These are phyloP conservation scores for Fusarium luffae DNA, from an alignment of 2,329 filamentous ascomycete species.

Conservation along the genomic window DNA sequence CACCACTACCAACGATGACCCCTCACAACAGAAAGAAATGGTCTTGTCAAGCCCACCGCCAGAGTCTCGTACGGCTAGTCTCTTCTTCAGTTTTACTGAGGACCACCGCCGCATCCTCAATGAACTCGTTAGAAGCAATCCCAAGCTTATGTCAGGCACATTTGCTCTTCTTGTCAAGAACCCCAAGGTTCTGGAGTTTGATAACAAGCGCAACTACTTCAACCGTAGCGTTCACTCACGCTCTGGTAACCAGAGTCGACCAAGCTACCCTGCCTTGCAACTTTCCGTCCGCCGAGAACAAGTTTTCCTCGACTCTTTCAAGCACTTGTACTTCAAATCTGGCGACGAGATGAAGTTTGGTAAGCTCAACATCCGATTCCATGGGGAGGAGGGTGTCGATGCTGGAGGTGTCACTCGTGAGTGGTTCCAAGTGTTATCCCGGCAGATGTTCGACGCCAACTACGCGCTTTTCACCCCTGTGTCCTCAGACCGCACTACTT, in stretches of 20 bases:
- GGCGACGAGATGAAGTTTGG: constrained; percentile 99
- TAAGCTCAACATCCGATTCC: constrained; percentile 97
- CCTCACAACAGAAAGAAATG: constrained; percentile 70
- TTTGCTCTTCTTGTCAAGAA: constrained; percentile 98
- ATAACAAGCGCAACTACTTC: constrained; percentile 99
- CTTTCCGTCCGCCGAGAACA: constrained; percentile 91
- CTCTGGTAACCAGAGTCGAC: constrained; percentile 75
- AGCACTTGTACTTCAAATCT: constrained; percentile 95
- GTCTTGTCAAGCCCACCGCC: constrained; percentile 78
- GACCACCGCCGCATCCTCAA: constrained; percentile 98
- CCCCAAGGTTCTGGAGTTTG: constrained; percentile 97
- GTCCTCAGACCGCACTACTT: constrained; percentile 95
- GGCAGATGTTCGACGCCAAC: constrained; percentile 99
- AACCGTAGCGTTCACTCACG: constrained; percentile 85
- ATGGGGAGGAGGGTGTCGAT: constrained; percentile 96
- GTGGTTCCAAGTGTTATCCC: constrained; percentile 97
- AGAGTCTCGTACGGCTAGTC: constrained; percentile 82
- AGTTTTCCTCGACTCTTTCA: constrained; percentile 98
- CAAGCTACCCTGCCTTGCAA: constrained; percentile 78
- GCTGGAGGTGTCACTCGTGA: constrained; percentile 97
- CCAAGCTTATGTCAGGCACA: constrained; percentile 97
- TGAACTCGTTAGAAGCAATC: constrained; percentile 95
- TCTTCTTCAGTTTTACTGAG: constrained; percentile 98
- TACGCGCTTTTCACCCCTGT: constrained; percentile 97
- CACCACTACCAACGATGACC: constrained; percentile 81